Evolutionary conservation across 345 rosid species (phyloP), one percentile per base, ranked within the genome.

Genomic region (Gossypium raimondii): DNA sequence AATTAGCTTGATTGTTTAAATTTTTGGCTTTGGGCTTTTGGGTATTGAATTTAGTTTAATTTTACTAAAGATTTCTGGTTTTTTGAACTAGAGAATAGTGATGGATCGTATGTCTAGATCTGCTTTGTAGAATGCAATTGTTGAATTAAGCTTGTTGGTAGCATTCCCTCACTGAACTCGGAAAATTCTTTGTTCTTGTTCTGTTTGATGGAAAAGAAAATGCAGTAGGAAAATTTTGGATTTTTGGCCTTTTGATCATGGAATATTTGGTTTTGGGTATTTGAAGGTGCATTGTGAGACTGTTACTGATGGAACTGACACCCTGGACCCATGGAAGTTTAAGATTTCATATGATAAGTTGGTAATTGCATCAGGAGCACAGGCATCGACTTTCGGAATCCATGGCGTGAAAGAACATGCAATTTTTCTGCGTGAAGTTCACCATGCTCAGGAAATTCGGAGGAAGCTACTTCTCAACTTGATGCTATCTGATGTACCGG

Each of bases 401-500:
- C 81, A 81, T 0, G 96, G 98, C 12, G 98, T 91, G 52, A 41
- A 75, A 34, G 96, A 93, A 50, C 87, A 93, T 51, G 98, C 97
- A 0, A 86, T 84, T 24, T 95, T 95, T 68, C 92, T 93, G 25
- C 89, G 98, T 20, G 99, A 95, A 81, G 98, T 93, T 80, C 85
- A 85, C 55, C 99, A 94, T 82, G 99, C 98, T 76, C 96, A 89
- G 81, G 99, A 93, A 80, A 91, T 95, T 64, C 96, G 96, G 14
- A 82, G 97, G 75, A 95, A 86, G 84, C 84, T 95, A 55, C 99
- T 93, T 45, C 80, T 95, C 2, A 95, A 95, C 78, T 82, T 93
- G 82, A 95, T 95, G 99, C 87, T 95, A n/a, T 93, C 98, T 55
- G 97, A 93, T 81, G 84, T 87, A 72, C 98, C 96, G 65, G 97